Base-by-base conservation (phyloP, 768 basidiomycete genomes). In the Rickenella mellea region DNA sequence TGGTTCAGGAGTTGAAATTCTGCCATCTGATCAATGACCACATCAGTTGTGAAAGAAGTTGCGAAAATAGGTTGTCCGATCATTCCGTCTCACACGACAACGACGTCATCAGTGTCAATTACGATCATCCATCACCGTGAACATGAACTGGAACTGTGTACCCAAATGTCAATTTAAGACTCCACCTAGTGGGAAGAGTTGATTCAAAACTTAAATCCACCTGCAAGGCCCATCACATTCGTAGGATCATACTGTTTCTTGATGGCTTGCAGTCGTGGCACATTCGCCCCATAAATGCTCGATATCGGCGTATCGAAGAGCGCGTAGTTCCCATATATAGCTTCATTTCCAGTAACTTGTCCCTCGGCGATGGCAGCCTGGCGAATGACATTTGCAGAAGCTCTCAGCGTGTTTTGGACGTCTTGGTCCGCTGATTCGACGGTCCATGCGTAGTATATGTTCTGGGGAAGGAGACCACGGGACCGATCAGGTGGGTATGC, bases 311-410 rank as follows among this genome's bases (percentile, higher is more conserved):
- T 47, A n/a, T 44, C 45, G n/a, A 40, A 27, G 4, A 46, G 24
- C 10, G 53, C 53, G 28, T 54, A 54, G 43, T 54, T 52, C 24
- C 40, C 41, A 24, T 54, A 54, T 17, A 43, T 15, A 5, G 35
- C 35, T 9, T 38, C 45, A 6, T 39, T 25, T 15, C 10, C 37
- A 15, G 51, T 29, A 26, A 44, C 39, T 31, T 52, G 53, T 4
- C 53, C 49, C 8, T 50, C 46, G 3, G 42, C 46, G 25, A 40
- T 24, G 5, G 46, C 46, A 2, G 39, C 46, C 2, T 40, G 35
- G 19, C 39, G 43, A 20, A 47, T 9, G 10, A 19, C 12, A 14
- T 27, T 19, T 26, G 46, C 33, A 25, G 12, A 22, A 29, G 42
- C 20, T 30, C 14, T 30, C 2, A 50, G 12, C 5, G 40, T 33